Base-by-base conservation (phyloP, 148 eudicot genomes). In the Heliosperma pusillum region DNA sequence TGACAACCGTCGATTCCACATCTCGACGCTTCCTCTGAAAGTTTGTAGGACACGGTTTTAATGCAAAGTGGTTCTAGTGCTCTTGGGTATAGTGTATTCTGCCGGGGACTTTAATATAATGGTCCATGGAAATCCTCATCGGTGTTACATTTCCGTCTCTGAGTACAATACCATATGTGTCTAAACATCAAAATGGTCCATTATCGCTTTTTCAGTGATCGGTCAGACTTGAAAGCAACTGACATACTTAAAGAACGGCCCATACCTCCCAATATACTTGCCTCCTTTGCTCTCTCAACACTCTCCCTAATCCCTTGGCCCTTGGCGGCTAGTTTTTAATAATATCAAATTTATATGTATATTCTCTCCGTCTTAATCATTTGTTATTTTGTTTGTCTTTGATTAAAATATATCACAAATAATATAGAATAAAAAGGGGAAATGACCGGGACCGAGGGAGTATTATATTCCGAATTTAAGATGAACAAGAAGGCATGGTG, bases 181-280 rank as follows among this genome's bases (percentile, higher is more conserved):
- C 52, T 16, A 42, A 42, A 40, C 53, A n/a, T 69, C 30, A 47
- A 33, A 21, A 68, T 68, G 71, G 71, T 68, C 29, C 71, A 44
- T 0, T 1, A 45, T 5, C 17, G 29, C 52, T 44, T 68, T 11
- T 21, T 20, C 57, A 42, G 19, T 68, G 17, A 68, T 68, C 56
- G 6, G 71, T 67, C 30, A 0, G 19, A 20, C 56, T 42, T 44
- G 71, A 68, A 68, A 68, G 71, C 56, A 68, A 68, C 71, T 44
- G 0, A 13, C 19, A 30, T 22, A 10, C 27, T 44, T 13, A 19
- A 66, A 40, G 1, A 2, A n/a, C 17, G 50, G 26, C 29, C 65
- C 30, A 33, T 33, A 4, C 36, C 5, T 33, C 36, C 36, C 36
- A 33, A 33, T 29, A 29, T 29, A 29, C 30, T 29, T 29, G n/a